Base-by-base conservation (phyloP, 768 basidiomycete species). In the Dentipellis fragilis region DNA sequence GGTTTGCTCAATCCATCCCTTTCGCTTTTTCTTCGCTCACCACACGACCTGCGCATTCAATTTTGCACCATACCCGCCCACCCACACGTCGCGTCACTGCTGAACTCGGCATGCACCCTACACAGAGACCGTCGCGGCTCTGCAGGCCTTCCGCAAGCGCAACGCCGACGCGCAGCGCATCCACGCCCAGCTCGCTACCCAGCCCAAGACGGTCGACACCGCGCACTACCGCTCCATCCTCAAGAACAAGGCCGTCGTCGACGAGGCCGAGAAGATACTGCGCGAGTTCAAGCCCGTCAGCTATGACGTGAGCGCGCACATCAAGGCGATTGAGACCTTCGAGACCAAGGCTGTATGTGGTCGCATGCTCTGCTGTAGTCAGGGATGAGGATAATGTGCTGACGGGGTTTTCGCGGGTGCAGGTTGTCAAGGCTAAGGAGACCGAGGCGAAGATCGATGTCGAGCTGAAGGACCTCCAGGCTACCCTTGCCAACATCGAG, bases 81-180 rank as follows among this genome's bases (percentile, higher is more conserved):
- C 40, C n/a, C 29, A 29, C 29, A 3, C 29, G 29, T 45, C 40
- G 19, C 35, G 8, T 11, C 2, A 29, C 29, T 40, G 38, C 11
- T 3, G 8, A 42, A 49, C 19, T 14, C 22, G 22, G 17, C 19
- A 22, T 21, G 16, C 29, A 17, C 19, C 10, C 16, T 21, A 48
- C 9, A 2, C 71, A 93, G 92, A 97, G 77, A 94, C 95, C 64
- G 80, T 96, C 66, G 77, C 90, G 54, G 73, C 91, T 53, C 80
- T 99, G 52, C 89, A 91, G 70, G 87, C 89, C 40, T 98, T 99
- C 85, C 89, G 96, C 73, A 96, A 94, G 72, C 91, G 96, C 58
- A 84, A 95, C 72, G 75, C 75, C 62, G 91, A 97, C 54, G 95
- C 96, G 56, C 86, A 89, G 67, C 84, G 86, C 59, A 73, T 89